Conservation (phyloP, 139 green algal species). For the Coelastrella sp. region DNA sequence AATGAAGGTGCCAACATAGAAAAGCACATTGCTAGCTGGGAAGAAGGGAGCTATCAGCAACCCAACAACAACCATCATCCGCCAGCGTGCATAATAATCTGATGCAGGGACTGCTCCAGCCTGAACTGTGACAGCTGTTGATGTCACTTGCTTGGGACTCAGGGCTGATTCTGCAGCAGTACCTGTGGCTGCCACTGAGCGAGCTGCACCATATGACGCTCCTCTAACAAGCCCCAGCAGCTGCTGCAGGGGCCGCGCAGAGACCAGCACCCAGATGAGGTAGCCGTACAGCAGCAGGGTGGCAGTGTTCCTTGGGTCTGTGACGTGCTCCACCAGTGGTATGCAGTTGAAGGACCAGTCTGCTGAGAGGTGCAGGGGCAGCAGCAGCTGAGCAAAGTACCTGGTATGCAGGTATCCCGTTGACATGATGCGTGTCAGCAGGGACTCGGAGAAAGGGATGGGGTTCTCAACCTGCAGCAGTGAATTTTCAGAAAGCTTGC, state of each 20-base stretch:
- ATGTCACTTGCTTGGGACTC: neutral
- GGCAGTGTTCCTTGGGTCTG: constrained; percentile 67
- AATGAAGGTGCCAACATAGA: constrained; percentile 90
- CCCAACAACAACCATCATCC: constrained; percentile 62
- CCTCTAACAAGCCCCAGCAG: constrained; percentile 13
- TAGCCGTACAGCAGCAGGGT: constrained; percentile 59
- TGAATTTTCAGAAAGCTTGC: neutral
- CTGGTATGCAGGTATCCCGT: constrained; percentile 73
- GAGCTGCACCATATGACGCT: neutral
- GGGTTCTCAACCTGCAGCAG: constrained; percentile 84
- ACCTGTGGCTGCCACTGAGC: neutral
- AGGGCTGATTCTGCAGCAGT: neutral
- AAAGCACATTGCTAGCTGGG: constrained; percentile 84
- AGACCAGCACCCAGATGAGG: constrained; percentile 35
- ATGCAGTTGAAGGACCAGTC: constrained; percentile 88
- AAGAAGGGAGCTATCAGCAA: constrained; percentile 80
- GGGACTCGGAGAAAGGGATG: constrained; percentile 70
- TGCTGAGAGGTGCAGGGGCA: constrained; percentile 72
- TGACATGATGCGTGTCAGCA: constrained; percentile 54
- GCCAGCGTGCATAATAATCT: constrained; percentile 56
- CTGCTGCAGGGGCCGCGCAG: constrained; percentile 47
- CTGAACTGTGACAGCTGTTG: neutral
- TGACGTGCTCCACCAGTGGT: constrained; percentile 57
- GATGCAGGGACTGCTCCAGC: neutral
- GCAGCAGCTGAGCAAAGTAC: constrained; percentile 76